phyloP scores from a whole-genome alignment of 2,329 filamentous ascomycete genomes.

The Zopfia rhizophila region DNA sequence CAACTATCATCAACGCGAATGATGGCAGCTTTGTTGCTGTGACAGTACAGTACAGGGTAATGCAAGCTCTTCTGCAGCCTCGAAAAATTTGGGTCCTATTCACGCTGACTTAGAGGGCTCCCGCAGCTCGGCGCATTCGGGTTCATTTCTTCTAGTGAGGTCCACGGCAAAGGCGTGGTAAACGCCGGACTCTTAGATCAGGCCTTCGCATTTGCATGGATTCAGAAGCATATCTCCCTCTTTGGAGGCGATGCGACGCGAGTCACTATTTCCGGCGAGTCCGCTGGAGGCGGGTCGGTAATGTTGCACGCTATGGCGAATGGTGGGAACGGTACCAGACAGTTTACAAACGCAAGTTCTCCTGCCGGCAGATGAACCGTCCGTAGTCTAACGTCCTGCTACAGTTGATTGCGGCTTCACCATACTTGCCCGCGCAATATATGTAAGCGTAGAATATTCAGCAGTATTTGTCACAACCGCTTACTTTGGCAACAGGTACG shows the following conservation, averaged over 20 bases:
- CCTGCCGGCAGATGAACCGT: neutral
- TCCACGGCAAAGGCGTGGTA: constrained; percentile 40
- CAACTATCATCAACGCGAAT: constrained; percentile 55
- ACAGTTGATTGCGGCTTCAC: constrained; percentile 48
- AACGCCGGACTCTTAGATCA: constrained; percentile 58
- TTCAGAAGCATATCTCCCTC: constrained; percentile 56
- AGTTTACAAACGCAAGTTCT: constrained; percentile 43
- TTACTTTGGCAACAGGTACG: too few species aligned
- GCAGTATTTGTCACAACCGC: too few species aligned
- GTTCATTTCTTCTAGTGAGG: constrained; percentile 48
- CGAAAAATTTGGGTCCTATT: constrained; percentile 14
- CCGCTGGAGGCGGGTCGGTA: constrained; percentile 47
- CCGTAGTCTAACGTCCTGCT: neutral
- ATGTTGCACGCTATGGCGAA: constrained; percentile 46
- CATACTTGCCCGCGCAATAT: constrained; percentile 65
- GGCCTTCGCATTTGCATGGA: constrained; percentile 60
- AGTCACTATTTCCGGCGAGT: constrained; percentile 43
- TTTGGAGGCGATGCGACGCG: constrained; percentile 58
- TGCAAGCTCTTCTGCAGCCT: neutral
- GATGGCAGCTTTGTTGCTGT: constrained; percentile 58
- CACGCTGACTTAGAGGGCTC: neutral
- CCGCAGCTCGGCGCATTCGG: constrained; percentile 53
- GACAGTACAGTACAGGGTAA: constrained; percentile 59
- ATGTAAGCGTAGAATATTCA: too few species aligned
- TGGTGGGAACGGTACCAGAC: constrained; percentile 33